These are phyloP conservation scores for Podospora pseudoanserina DNA, from an alignment of 495 filamentous ascomycete genomes.

Conservation along the genomic window DNA sequence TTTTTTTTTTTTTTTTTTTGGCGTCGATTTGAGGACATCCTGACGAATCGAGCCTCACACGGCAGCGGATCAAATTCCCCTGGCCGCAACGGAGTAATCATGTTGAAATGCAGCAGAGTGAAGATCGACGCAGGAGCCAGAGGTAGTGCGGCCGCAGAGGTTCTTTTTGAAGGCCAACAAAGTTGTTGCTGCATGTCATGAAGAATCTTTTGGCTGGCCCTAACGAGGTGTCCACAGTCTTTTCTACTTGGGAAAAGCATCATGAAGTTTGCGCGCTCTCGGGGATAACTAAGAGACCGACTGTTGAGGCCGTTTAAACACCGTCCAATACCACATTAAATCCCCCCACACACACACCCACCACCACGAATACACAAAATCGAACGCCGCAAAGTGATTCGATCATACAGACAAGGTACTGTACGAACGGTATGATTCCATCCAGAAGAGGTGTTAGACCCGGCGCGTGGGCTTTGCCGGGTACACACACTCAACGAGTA, in stretches of 20 bases:
- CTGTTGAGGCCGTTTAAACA: constrained; percentile 21
- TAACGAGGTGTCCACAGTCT: constrained; percentile 5
- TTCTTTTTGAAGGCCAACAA: not conserved
- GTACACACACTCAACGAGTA: not conserved
- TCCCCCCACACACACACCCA: not conserved
- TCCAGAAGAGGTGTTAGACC: not conserved
- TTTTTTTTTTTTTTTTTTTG: not conserved
- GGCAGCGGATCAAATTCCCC: not conserved
- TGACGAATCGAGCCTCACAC: not conserved
- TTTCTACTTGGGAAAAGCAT: not conserved
- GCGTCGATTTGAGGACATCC: not conserved
- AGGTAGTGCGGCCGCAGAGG: not conserved
- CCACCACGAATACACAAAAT: not conserved
- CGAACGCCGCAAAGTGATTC: not conserved
- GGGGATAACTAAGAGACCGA: constrained; percentile 39
- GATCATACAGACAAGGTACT: not conserved
- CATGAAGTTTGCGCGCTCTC: constrained; percentile 24
- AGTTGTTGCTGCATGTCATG: not conserved
- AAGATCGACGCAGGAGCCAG: not conserved
- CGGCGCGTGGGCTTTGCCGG: not conserved
- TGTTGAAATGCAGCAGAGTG: not conserved
- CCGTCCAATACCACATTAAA: not conserved
- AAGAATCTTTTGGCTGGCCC: not conserved
- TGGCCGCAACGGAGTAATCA: not conserved
- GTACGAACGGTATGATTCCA: not conserved